Percentiles rank a stretch among this genome's conserved stretches.
Conservation (phyloP, 768 basidiomycete genomes). For the Suillus occidentalis region DNA sequence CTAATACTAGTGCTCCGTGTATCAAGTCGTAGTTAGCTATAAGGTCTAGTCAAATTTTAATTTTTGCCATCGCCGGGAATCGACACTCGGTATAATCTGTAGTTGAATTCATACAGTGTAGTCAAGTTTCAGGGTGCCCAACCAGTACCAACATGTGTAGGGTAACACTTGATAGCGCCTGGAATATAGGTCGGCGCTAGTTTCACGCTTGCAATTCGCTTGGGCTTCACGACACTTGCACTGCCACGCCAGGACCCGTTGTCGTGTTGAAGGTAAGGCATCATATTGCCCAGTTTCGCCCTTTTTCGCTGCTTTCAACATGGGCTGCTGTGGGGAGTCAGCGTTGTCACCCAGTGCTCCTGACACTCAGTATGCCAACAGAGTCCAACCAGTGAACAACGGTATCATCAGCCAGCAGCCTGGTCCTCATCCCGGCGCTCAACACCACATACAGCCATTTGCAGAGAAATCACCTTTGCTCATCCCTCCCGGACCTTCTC, state of each 20-base stretch:
- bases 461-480: slow-evolving; percentile 44
- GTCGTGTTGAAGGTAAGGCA: neutral
- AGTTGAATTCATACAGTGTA: neutral
- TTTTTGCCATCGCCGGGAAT: neutral
- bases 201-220: neutral
- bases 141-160: neutral
- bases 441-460: slow-evolving; percentile 14
- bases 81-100: neutral
- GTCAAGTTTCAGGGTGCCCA: neutral
- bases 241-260: slow-evolving; percentile 9
- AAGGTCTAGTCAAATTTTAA: neutral
- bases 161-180: neutral
- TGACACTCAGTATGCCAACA: slow-evolving; percentile 36
- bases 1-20: neutral
- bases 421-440: slow-evolving; percentile 33
- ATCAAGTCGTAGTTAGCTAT: neutral
- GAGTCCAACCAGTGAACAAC: slow-evolving; percentile 27
- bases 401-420: slow-evolving; percentile 57
- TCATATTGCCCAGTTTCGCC: slow-evolving; percentile 4
- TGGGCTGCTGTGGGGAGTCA: slow-evolving; percentile 71
- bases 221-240: neutral
- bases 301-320: slow-evolving; percentile 29
- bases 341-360: slow-evolving; percentile 21
- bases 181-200: neutral
- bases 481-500: slow-evolving; percentile 41